phyloP scores from a whole-genome alignment of 208 protist genomes.

The Crithidia sp. region DNA sequence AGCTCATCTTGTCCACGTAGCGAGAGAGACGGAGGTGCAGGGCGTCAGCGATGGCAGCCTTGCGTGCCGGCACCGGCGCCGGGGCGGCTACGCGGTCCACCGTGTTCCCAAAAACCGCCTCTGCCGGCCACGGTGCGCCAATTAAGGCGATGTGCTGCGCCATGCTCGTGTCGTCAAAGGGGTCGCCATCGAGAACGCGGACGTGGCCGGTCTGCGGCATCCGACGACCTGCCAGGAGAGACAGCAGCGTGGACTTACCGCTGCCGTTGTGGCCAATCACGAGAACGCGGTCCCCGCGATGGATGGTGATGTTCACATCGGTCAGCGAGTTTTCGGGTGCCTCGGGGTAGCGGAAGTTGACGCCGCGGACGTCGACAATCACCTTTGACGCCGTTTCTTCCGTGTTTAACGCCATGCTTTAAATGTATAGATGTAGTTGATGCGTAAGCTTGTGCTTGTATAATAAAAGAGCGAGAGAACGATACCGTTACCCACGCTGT shows the following conservation, averaged over 20 bases:
- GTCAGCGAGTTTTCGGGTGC: conserved; percentile 8
- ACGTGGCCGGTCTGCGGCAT: conserved; percentile 54
- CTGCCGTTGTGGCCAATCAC: conserved; percentile 96
- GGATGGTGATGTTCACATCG: conserved; percentile 47
- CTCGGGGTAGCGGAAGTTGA: conserved; percentile 61
- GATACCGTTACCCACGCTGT: too few species aligned
- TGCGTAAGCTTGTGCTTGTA: too few species aligned
- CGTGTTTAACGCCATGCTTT: not conserved
- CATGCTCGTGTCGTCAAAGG: conserved; percentile 86
- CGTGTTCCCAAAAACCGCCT: conserved; percentile 80
- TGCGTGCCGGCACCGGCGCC: conserved; percentile 34
- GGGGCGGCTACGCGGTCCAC: conserved; percentile 64
- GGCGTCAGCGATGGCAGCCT: conserved; percentile 38
- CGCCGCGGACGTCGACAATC: conserved; percentile 34
- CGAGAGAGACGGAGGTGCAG: conserved; percentile 56
- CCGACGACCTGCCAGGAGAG: conserved; percentile 84
- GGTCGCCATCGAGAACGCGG: conserved; percentile 62
- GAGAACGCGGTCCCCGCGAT: conserved; percentile 84
- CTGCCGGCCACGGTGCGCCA: conserved; percentile 70
- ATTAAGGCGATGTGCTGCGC: conserved; percentile 56
- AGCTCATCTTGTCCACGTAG: conserved; percentile 70
- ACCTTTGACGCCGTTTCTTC: not conserved
- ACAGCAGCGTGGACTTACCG: conserved; percentile 96
- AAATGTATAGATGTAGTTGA: too few species aligned
- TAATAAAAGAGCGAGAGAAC: too few species aligned